Conservation (phyloP, 768 basidiomycete species). For the Neoboletus brunneissimus region DNA sequence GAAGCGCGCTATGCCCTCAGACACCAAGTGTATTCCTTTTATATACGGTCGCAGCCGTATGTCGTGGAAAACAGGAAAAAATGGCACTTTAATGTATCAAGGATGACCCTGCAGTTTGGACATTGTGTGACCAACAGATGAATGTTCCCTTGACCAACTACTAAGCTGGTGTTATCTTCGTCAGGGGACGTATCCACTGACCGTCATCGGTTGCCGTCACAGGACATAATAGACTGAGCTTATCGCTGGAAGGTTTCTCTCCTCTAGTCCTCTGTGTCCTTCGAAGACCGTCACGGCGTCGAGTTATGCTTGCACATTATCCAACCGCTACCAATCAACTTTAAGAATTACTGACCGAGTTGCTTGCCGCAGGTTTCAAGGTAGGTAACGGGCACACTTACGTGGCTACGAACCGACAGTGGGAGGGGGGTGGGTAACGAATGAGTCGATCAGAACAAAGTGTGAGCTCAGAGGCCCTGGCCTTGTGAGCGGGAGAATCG, state of each 20-base stretch:
- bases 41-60: background rate
- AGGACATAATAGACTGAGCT: background rate
- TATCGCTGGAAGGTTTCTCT: background rate
- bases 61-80: constrained; percentile 2
- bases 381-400: background rate
- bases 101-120: background rate
- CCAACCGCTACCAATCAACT: background rate
- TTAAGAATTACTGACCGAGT: background rate
- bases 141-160: background rate
- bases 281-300: background rate
- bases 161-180: background rate
- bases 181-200: background rate
- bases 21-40: background rate
- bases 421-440: background rate
- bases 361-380: background rate
- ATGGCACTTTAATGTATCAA: background rate
- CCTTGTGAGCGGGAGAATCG: background rate
- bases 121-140: constrained; percentile 3
- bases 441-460: background rate
- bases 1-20: background rate
- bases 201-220: constrained; percentile 3
- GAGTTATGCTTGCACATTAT: background rate
- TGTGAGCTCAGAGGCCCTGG: background rate
- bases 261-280: background rate
- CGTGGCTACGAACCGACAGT: background rate